Conservation (phyloP, 345 rosid genomes). For the Bretschneidera sinensis region DNA sequence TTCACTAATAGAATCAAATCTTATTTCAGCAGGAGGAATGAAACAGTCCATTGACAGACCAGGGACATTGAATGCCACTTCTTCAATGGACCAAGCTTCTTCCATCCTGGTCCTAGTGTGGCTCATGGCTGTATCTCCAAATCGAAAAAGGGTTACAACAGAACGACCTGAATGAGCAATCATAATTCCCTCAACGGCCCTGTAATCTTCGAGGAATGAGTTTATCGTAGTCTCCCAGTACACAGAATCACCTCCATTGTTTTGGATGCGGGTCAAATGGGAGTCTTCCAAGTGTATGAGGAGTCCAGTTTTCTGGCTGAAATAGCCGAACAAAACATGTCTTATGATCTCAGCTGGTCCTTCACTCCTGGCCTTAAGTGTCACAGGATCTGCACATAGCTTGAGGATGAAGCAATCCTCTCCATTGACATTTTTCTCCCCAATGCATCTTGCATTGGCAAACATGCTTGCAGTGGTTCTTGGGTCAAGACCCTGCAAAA, state of each 20-base stretch:
- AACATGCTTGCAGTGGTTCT: conserved; percentile 77
- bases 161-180: conserved; percentile 87
- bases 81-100: conserved; percentile 79
- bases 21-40: conserved; percentile 75
- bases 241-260: conserved; percentile 67
- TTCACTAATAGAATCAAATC: conserved; percentile 47
- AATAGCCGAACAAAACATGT: conserved; percentile 76
- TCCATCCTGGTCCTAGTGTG: conserved; percentile 85
- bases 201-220: conserved; percentile 73
- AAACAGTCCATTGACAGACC: conserved; percentile 74
- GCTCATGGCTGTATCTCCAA: conserved; percentile 73
- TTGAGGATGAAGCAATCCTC: conserved; percentile 86
- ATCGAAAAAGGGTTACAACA: conserved; percentile 66
- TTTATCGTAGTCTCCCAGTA: conserved; percentile 89
- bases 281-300: conserved; percentile 72
- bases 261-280: conserved; percentile 70
- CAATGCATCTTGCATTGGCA: conserved; percentile 59
- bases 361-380: conserved; percentile 76
- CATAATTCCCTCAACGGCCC: conserved; percentile 76
- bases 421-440: conserved; percentile 66
- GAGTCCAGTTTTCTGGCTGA: conserved; percentile 86
- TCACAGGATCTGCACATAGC: conserved; percentile 68
- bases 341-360: conserved; percentile 86
- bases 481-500: conserved; percentile 75
- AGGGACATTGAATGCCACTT: conserved; percentile 76